Conservation (phyloP, 2,329 filamentous ascomycete species). For the Teratosphaeria zuluensis region DNA sequence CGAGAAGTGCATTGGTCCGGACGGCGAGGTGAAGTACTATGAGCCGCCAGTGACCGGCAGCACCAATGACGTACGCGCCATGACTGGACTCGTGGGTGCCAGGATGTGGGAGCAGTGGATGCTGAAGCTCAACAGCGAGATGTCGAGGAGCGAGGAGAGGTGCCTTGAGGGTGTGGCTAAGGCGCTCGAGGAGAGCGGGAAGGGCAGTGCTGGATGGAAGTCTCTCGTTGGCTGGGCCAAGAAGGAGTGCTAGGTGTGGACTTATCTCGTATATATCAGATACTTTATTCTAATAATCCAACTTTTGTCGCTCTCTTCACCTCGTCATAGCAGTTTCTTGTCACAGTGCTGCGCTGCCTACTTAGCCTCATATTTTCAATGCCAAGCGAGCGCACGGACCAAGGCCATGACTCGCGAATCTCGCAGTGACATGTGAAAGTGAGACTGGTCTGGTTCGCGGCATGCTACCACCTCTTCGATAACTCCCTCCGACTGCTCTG, state of each 20-base stretch:
- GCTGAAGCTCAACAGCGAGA: constrained; percentile 77
- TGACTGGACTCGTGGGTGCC: constrained; percentile 73
- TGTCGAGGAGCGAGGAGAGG: constrained; percentile 52
- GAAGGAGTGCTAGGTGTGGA: constrained; percentile 30
- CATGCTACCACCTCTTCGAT: background rate
- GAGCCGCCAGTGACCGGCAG: constrained; percentile 25
- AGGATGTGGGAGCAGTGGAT: constrained; percentile 98
- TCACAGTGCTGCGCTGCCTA: background rate
- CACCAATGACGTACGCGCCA: constrained; percentile 28
- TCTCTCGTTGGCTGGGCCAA: constrained; percentile 51
- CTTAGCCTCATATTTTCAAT: background rate
- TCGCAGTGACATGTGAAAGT: background rate
- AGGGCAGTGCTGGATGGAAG: constrained; percentile 48
- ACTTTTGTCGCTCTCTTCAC: background rate
- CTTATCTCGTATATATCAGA: background rate
- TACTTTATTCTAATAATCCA: background rate
- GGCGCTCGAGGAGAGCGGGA: constrained; percentile 52
- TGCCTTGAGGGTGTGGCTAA: constrained; percentile 47
- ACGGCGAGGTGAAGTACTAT: constrained; percentile 20
- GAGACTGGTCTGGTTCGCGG: background rate
- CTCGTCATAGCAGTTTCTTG: background rate
- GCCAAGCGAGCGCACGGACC: background rate
- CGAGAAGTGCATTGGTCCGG: constrained; percentile 25
- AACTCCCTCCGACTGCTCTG: constrained; percentile 1
- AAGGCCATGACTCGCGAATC: background rate